Conservation (phyloP, 306 rosid genomes). For the Prunus campanulata region DNA sequence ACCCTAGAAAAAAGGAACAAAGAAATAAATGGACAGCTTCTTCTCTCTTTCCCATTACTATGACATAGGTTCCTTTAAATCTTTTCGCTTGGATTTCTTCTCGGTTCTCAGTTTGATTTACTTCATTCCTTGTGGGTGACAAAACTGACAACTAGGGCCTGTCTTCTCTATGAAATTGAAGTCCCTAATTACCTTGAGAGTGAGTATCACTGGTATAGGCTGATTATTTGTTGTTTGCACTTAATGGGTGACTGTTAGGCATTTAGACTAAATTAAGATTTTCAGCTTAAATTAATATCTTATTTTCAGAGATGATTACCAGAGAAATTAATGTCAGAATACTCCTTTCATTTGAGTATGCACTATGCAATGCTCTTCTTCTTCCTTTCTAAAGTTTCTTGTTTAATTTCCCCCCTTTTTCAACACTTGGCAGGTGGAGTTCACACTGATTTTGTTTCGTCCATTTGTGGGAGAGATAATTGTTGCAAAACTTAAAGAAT, state of each 20-base stretch:
- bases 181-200: not conserved
- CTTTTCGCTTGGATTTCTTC: not conserved
- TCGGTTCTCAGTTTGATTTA: not conserved
- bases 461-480: constrained; percentile 77
- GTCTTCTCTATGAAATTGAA: too few species aligned
- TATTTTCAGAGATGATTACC: not conserved
- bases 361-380: not conserved
- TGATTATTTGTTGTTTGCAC: too few species aligned
- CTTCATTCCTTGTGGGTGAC: not conserved
- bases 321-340: not conserved
- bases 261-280: not conserved
- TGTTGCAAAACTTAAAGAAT: constrained; percentile 53
- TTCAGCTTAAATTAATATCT: not conserved
- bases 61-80: too few species aligned
- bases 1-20: not conserved
- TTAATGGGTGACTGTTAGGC: not conserved
- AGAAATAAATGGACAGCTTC: not conserved
- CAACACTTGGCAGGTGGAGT: not conserved
- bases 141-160: too few species aligned
- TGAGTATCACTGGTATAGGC: not conserved
- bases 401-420: not conserved
- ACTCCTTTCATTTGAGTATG: not conserved
- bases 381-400: not conserved
- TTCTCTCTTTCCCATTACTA: too few species aligned
- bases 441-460: constrained; percentile 43